phyloP scores from a whole-genome alignment of 129 eudicot genomes.

The Mikania micrantha region DNA sequence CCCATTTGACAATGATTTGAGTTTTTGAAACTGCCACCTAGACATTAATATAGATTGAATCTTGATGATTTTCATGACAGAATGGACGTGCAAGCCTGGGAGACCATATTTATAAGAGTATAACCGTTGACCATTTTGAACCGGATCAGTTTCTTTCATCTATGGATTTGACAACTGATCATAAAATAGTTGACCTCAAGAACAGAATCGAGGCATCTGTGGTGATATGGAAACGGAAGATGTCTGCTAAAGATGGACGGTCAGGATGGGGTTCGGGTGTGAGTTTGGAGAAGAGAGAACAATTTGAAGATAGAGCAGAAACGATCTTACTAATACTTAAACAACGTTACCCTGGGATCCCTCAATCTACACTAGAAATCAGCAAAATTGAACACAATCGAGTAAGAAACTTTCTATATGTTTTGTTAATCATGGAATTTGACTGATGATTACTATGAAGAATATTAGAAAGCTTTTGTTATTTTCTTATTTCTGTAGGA shows the following conservation, averaged over 20 bases:
- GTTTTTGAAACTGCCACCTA: not conserved
- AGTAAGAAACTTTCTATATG: not conserved
- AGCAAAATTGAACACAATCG: constrained; percentile 56
- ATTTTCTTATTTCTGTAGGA: constrained; percentile 40
- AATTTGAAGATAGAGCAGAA: constrained; percentile 85
- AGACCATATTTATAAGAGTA: constrained; percentile 66
- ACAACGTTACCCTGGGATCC: constrained; percentile 69
- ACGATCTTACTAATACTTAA: constrained; percentile 68
- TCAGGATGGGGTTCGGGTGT: constrained; percentile 34
- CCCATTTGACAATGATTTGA: not conserved
- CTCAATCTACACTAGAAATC: constrained; percentile 79
- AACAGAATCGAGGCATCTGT: constrained; percentile 91
- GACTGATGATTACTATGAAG: not conserved
- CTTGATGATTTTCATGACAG: constrained; percentile 32
- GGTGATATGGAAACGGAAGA: constrained; percentile 83
- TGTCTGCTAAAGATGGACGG: constrained; percentile 74
- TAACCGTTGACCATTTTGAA: constrained; percentile 76
- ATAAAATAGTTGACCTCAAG: constrained; percentile 82
- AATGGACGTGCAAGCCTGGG: constrained; percentile 93
- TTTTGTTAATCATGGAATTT: not conserved
- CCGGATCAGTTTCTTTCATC: constrained; percentile 56
- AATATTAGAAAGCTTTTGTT: not conserved
- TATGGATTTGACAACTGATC: constrained; percentile 78
- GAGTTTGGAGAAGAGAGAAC: constrained; percentile 19
- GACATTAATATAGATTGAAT: not conserved